Evolutionary conservation across 441 rosid species (phyloP).

Genomic region (Mallotus japonicus): DNA sequence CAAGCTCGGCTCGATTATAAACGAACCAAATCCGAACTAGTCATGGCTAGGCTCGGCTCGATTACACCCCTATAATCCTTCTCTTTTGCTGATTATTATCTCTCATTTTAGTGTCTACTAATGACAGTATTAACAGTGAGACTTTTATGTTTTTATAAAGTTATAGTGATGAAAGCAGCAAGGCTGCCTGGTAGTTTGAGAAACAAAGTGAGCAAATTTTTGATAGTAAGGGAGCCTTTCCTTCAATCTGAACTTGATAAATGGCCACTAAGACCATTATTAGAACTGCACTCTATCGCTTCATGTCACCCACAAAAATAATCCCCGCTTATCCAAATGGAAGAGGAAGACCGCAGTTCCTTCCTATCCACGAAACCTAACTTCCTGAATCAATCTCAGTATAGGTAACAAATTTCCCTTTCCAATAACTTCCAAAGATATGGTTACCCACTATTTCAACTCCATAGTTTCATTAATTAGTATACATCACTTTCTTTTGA

Average conservation of each 20-base stretch:
- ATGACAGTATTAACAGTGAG: no score
- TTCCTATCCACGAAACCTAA: constrained; percentile 17
- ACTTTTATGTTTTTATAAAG: no score
- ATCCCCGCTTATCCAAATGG: neutral
- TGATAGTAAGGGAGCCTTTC: neutral
- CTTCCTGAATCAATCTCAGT: constrained; percentile 28
- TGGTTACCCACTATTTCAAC: constrained; percentile 58
- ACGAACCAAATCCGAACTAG: no score
- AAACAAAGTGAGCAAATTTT: neutral
- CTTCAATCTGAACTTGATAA: neutral
- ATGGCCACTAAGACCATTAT: constrained; percentile 20
- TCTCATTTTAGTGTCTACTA: no score
- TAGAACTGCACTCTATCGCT: neutral
- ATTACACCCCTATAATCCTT: no score
- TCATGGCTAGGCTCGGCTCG: no score
- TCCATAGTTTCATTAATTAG: constrained; percentile 48
- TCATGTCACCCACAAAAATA: constrained; percentile 1
- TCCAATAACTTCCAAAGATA: constrained; percentile 66
- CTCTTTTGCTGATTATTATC: no score
- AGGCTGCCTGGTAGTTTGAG: neutral
- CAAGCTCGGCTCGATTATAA: no score
- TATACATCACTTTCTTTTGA: constrained; percentile 37
- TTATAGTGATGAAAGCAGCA: no score
- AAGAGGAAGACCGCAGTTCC: constrained; percentile 3
- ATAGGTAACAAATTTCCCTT: constrained; percentile 47